These are phyloP conservation scores for Colletotrichum aenigma DNA, from an alignment of 2,329 filamentous ascomycete genomes.

Conservation along the genomic window DNA sequence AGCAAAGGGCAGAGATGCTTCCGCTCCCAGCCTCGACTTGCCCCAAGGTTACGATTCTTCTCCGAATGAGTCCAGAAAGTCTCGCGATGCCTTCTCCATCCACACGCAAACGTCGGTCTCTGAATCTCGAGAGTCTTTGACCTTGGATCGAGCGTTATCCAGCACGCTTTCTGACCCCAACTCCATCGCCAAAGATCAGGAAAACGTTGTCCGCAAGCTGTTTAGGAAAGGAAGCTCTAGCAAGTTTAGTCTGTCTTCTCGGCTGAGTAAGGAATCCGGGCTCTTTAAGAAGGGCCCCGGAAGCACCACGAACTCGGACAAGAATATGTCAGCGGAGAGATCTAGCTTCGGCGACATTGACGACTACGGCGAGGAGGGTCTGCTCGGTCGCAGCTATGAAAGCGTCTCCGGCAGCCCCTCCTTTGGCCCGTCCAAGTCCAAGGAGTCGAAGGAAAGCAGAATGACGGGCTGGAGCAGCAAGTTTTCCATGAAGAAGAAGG, in stretches of 20 bases:
- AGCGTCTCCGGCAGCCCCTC: conserved; percentile 62
- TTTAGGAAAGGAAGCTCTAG: conserved; percentile 69
- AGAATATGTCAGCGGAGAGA: conserved; percentile 58
- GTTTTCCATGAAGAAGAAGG: conserved; percentile 66
- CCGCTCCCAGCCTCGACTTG: conserved; percentile 42
- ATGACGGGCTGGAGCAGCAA: conserved; percentile 53
- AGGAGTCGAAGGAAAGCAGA: conserved; percentile 51
- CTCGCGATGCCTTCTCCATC: conserved; percentile 60
- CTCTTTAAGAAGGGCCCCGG: conserved; percentile 65
- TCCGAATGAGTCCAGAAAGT: conserved; percentile 57
- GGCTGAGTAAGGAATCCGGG: conserved; percentile 57
- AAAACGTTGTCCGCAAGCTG: conserved; percentile 64
- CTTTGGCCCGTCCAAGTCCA: conserved; percentile 55
- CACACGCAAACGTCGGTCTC: conserved; percentile 60
- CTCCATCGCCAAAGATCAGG: conserved; percentile 50
- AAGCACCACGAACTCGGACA: conserved; percentile 62
- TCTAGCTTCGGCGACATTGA: conserved; percentile 63
- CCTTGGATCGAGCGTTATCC: conserved; percentile 58
- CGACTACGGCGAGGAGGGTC: conserved; percentile 52
- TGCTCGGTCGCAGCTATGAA: conserved; percentile 57
- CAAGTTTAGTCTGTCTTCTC: conserved; percentile 67
- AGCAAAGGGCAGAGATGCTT: conserved; percentile 40
- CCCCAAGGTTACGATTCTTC: conserved; percentile 49
- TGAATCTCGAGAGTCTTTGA: conserved; percentile 64
- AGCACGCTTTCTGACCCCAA: conserved; percentile 62